Evolutionary conservation across 345 rosid species (phyloP), one percentile per base, ranked within the genome.

Genomic region (Dimocarpus longan): DNA sequence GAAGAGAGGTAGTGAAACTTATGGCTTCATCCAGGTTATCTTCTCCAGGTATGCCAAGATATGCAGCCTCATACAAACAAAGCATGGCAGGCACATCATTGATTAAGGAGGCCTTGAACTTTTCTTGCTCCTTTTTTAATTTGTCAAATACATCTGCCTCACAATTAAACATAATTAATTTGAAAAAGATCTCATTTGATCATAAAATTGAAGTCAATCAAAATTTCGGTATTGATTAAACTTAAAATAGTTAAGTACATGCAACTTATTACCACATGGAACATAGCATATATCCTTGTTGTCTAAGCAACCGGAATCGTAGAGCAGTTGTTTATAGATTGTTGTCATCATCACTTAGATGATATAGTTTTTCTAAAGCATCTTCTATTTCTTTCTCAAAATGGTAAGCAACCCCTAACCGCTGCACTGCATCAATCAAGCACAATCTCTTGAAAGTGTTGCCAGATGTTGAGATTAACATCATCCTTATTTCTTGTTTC

Each of bases 261-360:
- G 32, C 2, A 28, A 28, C 32, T 28, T 28, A 28, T 56, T 76
- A 87, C 84, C 83, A 19, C 69, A 50, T 5, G 79, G 66, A 70
- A 67, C 44, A 24, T 18, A 15, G 3, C n/a, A n/a, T n/a, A n/a
- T 72, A 50, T 22, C 82, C 87, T 10, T 77, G 77, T 6, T 84
- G 83, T 26, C 87, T 68, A 10, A 84, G 78, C 13, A 84, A 67
- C 10, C 87, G 75, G 46, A 84, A 87, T 12, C 39, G 73, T 43
- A 82, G 81, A 9, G 87, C 68, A 5, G 70, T 59, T 0, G 19
- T 44, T 42, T 68, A 26, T 0, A 84, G 85, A 21, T 79, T 77
- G 21, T 22, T 13, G 1, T 60, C 56, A 0, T 74, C 21, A 24
- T 68, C 50, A 11, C 0, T 16, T 28, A 1, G 1, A 28, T 28